phyloP scores from a whole-genome alignment of 2,329 filamentous ascomycete species.

The Aspergillus neotritici region DNA sequence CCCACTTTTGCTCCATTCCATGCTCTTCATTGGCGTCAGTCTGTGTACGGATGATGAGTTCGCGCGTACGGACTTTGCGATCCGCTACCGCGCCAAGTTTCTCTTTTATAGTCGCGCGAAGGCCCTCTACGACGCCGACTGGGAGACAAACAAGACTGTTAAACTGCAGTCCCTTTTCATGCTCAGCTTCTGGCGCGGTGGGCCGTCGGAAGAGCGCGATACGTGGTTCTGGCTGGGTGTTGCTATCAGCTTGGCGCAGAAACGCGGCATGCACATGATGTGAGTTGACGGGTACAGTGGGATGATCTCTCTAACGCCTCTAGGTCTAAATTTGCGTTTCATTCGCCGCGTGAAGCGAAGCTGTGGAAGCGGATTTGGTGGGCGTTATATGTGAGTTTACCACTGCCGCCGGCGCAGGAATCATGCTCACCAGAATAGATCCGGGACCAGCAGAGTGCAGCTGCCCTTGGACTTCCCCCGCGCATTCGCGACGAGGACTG shows the following conservation, averaged over 20 bases:
- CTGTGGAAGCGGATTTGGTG: conserved; percentile 50
- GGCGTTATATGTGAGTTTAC: conserved; percentile 43
- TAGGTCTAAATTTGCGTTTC: conserved; percentile 29
- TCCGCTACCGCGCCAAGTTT: conserved; percentile 48
- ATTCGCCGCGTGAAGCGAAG: conserved; percentile 27
- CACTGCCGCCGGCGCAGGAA: no score
- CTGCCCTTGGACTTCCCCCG: conserved; percentile 42
- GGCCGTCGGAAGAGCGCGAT: conserved; percentile 46
- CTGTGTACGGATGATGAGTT: conserved; percentile 48
- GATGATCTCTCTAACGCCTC: conserved; percentile 1
- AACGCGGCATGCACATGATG: conserved; percentile 37
- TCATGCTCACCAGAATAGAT: conserved; percentile 22
- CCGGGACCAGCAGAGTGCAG: conserved; percentile 45
- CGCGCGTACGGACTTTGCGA: conserved; percentile 42
- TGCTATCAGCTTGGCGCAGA: conserved; percentile 50
- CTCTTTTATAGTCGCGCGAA: conserved; percentile 48
- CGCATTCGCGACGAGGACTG: conserved; percentile 48
- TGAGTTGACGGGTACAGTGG: conserved; percentile 7
- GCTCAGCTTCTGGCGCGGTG: conserved; percentile 53
- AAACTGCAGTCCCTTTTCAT: conserved; percentile 50
- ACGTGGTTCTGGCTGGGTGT: conserved; percentile 48
- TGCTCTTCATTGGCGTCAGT: conserved; percentile 52
- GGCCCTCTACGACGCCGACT: conserved; percentile 50
- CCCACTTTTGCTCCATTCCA: conserved; percentile 47
- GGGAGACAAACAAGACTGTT: conserved; percentile 47